Base-by-base conservation (phyloP, 148 eudicot species). In the Cornus kousa region DNA sequence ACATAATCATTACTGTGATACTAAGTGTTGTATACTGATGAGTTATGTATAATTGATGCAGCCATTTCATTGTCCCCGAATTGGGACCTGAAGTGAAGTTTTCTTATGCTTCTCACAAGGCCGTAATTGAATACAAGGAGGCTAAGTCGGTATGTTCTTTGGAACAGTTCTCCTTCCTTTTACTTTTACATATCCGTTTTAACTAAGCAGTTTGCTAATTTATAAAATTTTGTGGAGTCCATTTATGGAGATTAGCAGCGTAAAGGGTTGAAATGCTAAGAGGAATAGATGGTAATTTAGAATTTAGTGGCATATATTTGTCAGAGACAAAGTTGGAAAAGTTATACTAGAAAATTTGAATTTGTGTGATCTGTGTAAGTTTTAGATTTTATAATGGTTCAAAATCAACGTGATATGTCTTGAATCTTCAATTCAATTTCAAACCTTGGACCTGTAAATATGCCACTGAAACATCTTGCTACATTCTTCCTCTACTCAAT, bases 61-160 rank as follows among this genome's bases (percentile, higher is more conserved):
- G 93, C 85, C 95, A 91, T 75, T 91, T 84, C 90, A 91, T 91
- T 76, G 95, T 90, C 81, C 95, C 95, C 55, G 95, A 91, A 80
- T 84, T 91, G 88, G 91, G 91, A 32, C 95, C 95, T 32, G 92
- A 91, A 0, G 87, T 88, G 70, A 84, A 81, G n/a, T 91, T 91
- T 76, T 80, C 91, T 48, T 91, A 91, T 72, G 81, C 91, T 73
- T 90, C 90, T 40, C 95, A 90, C 89, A 90, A 91, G 86, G 93
- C 93, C 59, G 90, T 91, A 53, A 77, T 80, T n/a, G 95, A 91
- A 75, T 91, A 88, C 85, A 90, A 88, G 88, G 93, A 87, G 74
- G 93, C 91, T 80, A 90, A 90, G 84, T 90, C 89, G 74, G 95
- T 91, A 88, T 70, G 92, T 85, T 22, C 31, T 67, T 68, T 60